phyloP scores from a whole-genome alignment of 2,329 filamentous ascomycete species.

The Ophiostoma piceae region DNA sequence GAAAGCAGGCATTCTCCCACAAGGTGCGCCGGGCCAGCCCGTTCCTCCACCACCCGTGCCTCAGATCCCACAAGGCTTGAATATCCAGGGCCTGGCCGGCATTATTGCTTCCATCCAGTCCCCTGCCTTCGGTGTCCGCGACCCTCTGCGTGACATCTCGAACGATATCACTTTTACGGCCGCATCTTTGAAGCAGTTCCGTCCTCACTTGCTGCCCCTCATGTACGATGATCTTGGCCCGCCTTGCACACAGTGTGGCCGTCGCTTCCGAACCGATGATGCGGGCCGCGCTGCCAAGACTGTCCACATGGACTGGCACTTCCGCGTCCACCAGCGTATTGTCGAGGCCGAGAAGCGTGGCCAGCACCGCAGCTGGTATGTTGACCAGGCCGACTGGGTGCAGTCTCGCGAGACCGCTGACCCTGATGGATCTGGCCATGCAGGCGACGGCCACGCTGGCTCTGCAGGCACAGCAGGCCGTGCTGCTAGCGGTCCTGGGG shows the following conservation, averaged over 20 bases:
- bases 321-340: slow-evolving; percentile 84
- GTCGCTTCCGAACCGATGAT: slow-evolving; percentile 72
- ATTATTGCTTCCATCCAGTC: slow-evolving; percentile 29
- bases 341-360: slow-evolving; percentile 79
- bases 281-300: slow-evolving; percentile 81
- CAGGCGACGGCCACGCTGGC: slow-evolving; percentile 26
- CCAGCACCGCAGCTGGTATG: slow-evolving; percentile 90
- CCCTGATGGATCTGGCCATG: slow-evolving; percentile 43
- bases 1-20: slow-evolving; percentile 58
- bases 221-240: slow-evolving; percentile 78
- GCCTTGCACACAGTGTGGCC: slow-evolving; percentile 85
- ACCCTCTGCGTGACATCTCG: slow-evolving; percentile 29
- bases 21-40: slow-evolving; percentile 32
- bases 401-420: slow-evolving; percentile 76
- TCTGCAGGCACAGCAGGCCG: not conserved
- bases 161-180: slow-evolving; percentile 58
- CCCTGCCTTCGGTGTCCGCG: slow-evolving; percentile 23
- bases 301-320: slow-evolving; percentile 96
- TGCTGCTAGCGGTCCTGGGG: not conserved
- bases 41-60: not conserved
- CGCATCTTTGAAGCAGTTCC: slow-evolving; percentile 67
- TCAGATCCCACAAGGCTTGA: slow-evolving; percentile 17
- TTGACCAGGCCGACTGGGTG: slow-evolving; percentile 91
- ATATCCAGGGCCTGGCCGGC: slow-evolving; percentile 32
- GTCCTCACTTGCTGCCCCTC: slow-evolving; percentile 54